These are phyloP conservation scores for Cryptosporidium parvum DNA, from an alignment of 169 alveolate genomes.

Conservation along the genomic window DNA sequence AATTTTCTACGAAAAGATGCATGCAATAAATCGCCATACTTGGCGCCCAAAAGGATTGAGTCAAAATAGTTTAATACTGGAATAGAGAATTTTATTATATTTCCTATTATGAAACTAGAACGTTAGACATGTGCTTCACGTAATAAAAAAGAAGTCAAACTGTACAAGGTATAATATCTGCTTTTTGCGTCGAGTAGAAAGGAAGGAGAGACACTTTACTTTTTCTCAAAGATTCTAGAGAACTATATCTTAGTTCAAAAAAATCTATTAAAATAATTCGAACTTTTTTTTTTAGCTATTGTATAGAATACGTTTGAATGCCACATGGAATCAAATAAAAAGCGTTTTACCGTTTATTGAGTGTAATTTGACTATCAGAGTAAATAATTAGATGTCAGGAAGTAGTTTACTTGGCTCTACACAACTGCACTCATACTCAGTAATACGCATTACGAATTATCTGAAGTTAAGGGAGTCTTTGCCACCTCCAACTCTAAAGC, in stretches of 20 bases:
- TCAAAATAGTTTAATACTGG: neutral
- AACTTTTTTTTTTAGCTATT: no score
- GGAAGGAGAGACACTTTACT: neutral
- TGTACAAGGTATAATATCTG: neutral
- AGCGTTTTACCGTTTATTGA: neutral
- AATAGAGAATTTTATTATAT: neutral
- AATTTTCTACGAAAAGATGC: neutral
- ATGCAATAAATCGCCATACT: neutral
- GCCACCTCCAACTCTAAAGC: neutral
- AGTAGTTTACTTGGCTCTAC: neutral
- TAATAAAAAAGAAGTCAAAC: neutral
- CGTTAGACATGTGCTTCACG: neutral
- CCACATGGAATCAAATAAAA: neutral
- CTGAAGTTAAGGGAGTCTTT: no score
- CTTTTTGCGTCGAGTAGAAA: neutral
- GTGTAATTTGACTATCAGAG: neutral
- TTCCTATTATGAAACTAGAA: neutral
- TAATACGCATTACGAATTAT: no score
- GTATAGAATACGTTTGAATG: neutral
- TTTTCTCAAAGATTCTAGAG: neutral
- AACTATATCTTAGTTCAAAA: neutral
- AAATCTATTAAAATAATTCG: no score
- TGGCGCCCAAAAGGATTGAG: neutral
- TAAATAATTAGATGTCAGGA: neutral
- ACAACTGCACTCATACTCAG: neutral